Conservation (phyloP, 768 basidiomycete species). For the Russula lepida region DNA sequence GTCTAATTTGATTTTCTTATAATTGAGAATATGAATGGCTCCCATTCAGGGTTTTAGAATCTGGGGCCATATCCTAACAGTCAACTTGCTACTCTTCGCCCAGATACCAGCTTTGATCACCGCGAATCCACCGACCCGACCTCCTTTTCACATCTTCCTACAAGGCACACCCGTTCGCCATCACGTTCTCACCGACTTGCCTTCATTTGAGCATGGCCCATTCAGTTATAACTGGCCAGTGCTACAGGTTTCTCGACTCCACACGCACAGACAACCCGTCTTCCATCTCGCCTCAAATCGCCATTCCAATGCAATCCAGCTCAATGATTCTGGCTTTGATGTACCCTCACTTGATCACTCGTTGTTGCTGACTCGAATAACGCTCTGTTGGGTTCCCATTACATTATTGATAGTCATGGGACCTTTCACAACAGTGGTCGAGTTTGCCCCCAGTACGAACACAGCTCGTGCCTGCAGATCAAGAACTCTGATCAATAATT, state of each 20-base stretch:
- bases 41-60: neutral
- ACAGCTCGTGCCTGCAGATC: neutral
- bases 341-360: neutral
- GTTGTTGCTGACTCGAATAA: neutral
- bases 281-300: neutral
- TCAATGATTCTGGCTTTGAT: neutral
- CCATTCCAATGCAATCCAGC: neutral
- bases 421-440: neutral
- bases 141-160: neutral
- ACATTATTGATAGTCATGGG: neutral
- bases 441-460: neutral
- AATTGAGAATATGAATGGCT: neutral
- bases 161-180: constrained; percentile 31
- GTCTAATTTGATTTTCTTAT: constrained; percentile 25
- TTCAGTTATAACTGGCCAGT: constrained; percentile 34
- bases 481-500: neutral
- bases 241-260: constrained; percentile 25
- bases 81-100: neutral
- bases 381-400: neutral
- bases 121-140: neutral
- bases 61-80: neutral
- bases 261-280: neutral
- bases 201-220: constrained; percentile 38
- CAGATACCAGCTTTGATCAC: neutral
- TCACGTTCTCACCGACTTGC: constrained; percentile 36